Conservation (phyloP, 1,139 yeast species). For the Tardiomyces depauwii region DNA sequence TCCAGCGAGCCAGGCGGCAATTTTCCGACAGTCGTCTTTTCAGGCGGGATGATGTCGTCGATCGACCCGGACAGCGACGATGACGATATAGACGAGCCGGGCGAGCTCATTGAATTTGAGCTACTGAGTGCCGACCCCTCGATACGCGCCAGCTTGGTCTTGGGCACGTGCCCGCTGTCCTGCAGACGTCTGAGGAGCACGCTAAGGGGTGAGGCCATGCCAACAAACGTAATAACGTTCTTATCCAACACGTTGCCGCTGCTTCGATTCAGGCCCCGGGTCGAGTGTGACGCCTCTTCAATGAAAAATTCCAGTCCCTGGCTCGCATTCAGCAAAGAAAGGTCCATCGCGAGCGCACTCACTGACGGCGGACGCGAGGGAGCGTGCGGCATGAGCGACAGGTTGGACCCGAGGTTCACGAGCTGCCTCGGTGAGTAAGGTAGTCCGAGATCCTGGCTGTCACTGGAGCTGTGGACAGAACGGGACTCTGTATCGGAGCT, state of each 20-base stretch:
- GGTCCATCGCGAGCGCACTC: background rate
- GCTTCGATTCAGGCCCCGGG: slow-evolving; percentile 1
- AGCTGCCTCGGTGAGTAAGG: background rate
- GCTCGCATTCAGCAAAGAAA: background rate
- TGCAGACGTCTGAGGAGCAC: slow-evolving; percentile 6
- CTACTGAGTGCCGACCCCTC: background rate
- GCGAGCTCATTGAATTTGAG: background rate
- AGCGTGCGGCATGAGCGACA: background rate
- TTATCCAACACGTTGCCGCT: slow-evolving; percentile 3
- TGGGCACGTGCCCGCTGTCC: slow-evolving; percentile 8
- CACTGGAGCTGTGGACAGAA: background rate
- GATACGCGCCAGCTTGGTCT: background rate
- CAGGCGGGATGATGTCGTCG: slow-evolving; percentile 4
- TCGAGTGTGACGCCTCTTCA: slow-evolving; percentile 2
- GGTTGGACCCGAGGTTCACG: background rate
- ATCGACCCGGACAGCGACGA: background rate
- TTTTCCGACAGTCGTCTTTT: background rate
- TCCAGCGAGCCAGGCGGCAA: slow-evolving; percentile 3
- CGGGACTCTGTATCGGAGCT: background rate
- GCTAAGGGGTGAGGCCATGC: slow-evolving; percentile 9
- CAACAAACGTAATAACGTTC: slow-evolving; percentile 7
- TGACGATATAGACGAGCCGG: background rate
- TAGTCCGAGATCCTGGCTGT: background rate
- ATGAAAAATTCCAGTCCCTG: background rate
- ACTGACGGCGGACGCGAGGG: background rate